phyloP scores from a whole-genome alignment of 2,329 filamentous ascomycete species.

The Pochonia chlamydosporia region DNA sequence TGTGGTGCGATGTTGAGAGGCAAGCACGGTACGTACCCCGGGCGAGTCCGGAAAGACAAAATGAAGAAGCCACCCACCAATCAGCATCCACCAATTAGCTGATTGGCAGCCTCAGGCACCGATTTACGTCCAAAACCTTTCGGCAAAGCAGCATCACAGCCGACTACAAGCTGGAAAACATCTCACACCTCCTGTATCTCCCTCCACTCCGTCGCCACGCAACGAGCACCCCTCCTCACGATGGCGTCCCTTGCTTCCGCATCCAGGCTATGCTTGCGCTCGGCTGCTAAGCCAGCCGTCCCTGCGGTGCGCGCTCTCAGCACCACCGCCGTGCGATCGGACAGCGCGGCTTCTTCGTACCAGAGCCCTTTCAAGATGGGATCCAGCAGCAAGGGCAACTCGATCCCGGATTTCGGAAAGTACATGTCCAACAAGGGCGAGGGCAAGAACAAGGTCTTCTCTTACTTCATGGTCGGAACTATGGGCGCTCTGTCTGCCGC shows the following conservation, averaged over 20 bases:
- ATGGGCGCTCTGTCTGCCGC: slow-evolving; percentile 89
- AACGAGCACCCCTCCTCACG: slow-evolving; percentile 13
- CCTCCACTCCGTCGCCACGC: slow-evolving; percentile 11
- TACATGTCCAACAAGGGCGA: slow-evolving; percentile 69
- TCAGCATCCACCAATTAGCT: slow-evolving; percentile 40
- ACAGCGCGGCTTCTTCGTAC: slow-evolving; percentile 45
- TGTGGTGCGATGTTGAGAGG: background rate
- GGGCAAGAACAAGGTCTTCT: slow-evolving; percentile 77
- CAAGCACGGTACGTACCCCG: slow-evolving; percentile 15
- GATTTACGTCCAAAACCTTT: slow-evolving; percentile 33
- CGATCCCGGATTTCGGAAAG: slow-evolving; percentile 84
- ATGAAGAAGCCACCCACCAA: slow-evolving; percentile 30
- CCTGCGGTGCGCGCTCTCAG: slow-evolving; percentile 48
- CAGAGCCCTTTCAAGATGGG: slow-evolving; percentile 61
- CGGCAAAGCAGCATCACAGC: slow-evolving; percentile 34
- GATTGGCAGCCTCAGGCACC: slow-evolving; percentile 37
- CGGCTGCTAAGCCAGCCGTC: slow-evolving; percentile 35
- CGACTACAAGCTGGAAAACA: slow-evolving; percentile 35
- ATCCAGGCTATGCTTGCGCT: slow-evolving; percentile 64
- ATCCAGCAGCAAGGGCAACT: slow-evolving; percentile 47
- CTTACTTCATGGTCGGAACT: slow-evolving; percentile 97
- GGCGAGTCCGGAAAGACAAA: slow-evolving; percentile 20
- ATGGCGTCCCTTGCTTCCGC: slow-evolving; percentile 67
- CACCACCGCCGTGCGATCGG: slow-evolving; percentile 45
- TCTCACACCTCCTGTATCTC: slow-evolving; percentile 33